Evolutionary conservation across 768 basidiomycete genomes (phyloP), one percentile per base, ranked within the genome.

Genomic region (Rhodotorula graminis): DNA sequence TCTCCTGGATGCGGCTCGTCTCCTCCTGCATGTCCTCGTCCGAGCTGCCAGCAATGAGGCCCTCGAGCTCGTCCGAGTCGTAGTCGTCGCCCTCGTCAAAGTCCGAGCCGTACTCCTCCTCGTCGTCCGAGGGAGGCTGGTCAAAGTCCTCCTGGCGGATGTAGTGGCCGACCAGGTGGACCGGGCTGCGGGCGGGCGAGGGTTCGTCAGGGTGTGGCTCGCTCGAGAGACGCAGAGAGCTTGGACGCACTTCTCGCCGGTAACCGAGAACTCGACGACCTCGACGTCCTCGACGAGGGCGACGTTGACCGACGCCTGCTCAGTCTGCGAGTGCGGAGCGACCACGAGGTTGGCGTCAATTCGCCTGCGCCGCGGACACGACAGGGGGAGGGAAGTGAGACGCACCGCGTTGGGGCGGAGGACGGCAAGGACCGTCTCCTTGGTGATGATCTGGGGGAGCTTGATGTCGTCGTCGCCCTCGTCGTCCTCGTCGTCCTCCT

Each of bases 391-490:
- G 8, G n/a, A n/a, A n/a, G n/a, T n/a, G n/a, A 37, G 59, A 61
- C 61, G 46, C 65, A 74, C 69, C 66, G 56, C 72, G 55, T 72
- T 66, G 53, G 70, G 69, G 61, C 56, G 72, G 65, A 71, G 65
- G 46, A 67, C 53, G 65, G 59, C 65, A 37, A 71, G 60, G 65
- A 61, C 77, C 67, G 80, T 82, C 19, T 84, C 82, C 68, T 84
- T 83, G 69, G 75, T 83, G 23, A 78, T 80, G 33, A 61, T 42
- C 55, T 73, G 69, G 33, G 75, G 75, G 29, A 72, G 68, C 70
- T 69, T 70, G 27, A 87, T 85, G 70, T 85, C 84, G 25, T 82
- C 83, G 16, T 82, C 84, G 19, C 87, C 85, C 67, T 86, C 85
- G n/a, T 83, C 83, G 14, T 82, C 84, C 0, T 80, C 84, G 65